These are phyloP conservation scores for Naematelia aurantialba DNA, from an alignment of 768 basidiomycete genomes.

Conservation along the genomic window DNA sequence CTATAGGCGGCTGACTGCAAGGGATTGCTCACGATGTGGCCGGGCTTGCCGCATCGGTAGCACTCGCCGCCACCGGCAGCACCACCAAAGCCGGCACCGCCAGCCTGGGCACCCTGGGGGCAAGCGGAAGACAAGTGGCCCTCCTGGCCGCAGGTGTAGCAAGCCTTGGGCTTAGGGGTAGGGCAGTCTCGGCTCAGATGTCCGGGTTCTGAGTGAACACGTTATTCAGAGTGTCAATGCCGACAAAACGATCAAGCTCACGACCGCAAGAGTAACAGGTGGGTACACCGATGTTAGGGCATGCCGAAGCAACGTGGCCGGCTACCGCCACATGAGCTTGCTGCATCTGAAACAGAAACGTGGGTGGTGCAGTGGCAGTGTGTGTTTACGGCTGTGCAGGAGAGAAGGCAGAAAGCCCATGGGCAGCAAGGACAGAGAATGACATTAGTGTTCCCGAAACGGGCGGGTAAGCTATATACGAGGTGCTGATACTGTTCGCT, in stretches of 20 bases:
- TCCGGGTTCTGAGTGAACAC: conserved; percentile 30
- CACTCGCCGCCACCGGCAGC: conserved; percentile 44
- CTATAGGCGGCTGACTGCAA: background rate
- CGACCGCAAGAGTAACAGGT: conserved; percentile 49
- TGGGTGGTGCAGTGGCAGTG: conserved; percentile 4
- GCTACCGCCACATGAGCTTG: conserved; percentile 23
- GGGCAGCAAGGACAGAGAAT: background rate
- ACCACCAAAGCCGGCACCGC: conserved; percentile 29
- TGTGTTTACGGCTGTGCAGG: background rate
- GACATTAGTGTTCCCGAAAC: background rate
- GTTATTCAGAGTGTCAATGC: background rate
- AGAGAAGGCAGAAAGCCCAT: background rate
- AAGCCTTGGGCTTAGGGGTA: conserved; percentile 47
- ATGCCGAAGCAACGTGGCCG: conserved; percentile 46
- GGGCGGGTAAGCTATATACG: background rate
- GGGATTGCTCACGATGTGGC: conserved; percentile 43
- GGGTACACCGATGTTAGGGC: conserved; percentile 43
- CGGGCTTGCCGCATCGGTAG: conserved; percentile 50
- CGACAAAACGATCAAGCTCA: conserved; percentile 16
- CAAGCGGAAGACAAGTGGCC: conserved; percentile 49
- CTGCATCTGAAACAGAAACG: background rate
- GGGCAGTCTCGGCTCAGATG: conserved; percentile 49
- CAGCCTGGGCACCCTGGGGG: conserved; percentile 36
- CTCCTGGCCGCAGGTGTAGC: conserved; percentile 49
- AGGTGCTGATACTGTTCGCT: conserved; percentile 5